Conservation (phyloP, 176 grass and related monocot genomes). For the Musa troglodytarum region DNA sequence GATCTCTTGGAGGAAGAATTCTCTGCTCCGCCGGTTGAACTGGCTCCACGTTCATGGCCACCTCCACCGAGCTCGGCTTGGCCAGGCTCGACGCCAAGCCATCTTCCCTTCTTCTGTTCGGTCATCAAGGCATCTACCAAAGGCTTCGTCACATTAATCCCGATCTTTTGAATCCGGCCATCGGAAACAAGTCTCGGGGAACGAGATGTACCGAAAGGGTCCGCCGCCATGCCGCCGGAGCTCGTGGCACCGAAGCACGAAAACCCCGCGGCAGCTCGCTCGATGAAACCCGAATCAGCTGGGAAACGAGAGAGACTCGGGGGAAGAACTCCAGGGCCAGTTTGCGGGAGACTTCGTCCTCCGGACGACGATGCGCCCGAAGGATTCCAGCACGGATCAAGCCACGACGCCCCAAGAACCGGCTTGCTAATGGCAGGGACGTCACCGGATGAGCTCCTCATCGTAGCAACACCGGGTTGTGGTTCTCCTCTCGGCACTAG, state of each 20-base stretch:
- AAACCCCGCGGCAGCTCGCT: neutral
- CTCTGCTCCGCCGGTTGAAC: neutral
- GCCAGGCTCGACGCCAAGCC: neutral
- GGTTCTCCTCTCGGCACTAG: no score
- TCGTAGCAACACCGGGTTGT: no score
- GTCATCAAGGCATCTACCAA: neutral
- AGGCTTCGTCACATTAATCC: neutral
- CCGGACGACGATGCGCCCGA: neutral
- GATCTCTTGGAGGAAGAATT: constrained; percentile 64
- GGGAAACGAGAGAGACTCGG: neutral
- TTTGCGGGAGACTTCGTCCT: neutral
- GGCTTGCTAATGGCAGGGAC: neutral
- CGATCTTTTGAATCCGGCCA: neutral
- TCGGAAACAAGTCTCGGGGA: neutral
- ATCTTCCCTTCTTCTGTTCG: neutral
- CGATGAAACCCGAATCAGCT: neutral
- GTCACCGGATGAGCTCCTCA: no score
- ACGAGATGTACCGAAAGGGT: neutral
- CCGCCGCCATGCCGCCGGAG: neutral
- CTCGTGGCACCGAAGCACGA: neutral
- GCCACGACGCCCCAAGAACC: neutral
- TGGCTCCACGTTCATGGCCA: constrained; percentile 34
- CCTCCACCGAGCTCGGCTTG: constrained; percentile 39
- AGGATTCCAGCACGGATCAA: neutral
- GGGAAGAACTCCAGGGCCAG: neutral